Evolutionary conservation across 306 rosid species (phyloP), one percentile per base, ranked within the genome.

Genomic region (Sphenostylis stenocarpa): DNA sequence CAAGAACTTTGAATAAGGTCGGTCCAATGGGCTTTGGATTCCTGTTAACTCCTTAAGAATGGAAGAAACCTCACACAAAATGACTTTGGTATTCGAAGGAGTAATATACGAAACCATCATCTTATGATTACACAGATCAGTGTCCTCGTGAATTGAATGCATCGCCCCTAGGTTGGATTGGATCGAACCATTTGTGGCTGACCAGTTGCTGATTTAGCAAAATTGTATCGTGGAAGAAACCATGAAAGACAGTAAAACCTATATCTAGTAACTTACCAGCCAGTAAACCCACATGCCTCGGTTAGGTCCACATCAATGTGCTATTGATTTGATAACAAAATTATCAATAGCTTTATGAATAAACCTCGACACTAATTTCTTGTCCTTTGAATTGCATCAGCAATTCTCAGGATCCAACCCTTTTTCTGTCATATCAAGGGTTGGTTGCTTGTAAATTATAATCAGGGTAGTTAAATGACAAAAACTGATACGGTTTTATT

Each of bases 151-250:
- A 73, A 58, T 29, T 16, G 34, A 38, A 23, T 41, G 58, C 72
- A 73, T 44, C 28, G 48, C 52, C 55, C 17, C 7, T 57, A 21
- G 34, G 28, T 43, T 57, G 67, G 55, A 65, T 55, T 55, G 29
- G 38, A 41, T 41, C 49, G 47, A 73, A 44, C 23, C 36, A n/a
- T 36, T 68, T 73, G 20, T 72, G 51, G 61, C 64, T 65, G 47
- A 51, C 43, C 14, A 52, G 69, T 80, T n/a, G 58, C 78, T 55
- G 44, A 31, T 16, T 55, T 73, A 57, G 34, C 52, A 49, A 53
- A 80, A 65, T 49, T 55, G 31, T 41, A 55, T 55, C 23, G 31
- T 60, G 55, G 48, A 73, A 34, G 60, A 61, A 61, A 36, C 16
- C 45, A 24, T 12, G 19, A 70, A 70, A 80, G 45, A 73, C 19